Base-by-base conservation (phyloP, 345 rosid species). In the Gossypium rotundifolium region DNA sequence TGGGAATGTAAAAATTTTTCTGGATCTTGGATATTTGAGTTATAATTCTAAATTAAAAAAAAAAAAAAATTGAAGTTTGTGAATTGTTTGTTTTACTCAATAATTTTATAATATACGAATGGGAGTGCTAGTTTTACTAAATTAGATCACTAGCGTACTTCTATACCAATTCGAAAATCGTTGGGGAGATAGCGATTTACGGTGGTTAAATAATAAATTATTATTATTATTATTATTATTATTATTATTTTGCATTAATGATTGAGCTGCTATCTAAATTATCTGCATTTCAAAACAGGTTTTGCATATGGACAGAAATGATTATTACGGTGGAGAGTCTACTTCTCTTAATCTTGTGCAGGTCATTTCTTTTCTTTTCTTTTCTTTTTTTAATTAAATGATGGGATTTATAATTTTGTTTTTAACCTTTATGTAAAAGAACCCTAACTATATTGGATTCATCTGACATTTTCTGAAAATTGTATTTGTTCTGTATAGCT, bases 281-380 rank as follows among this genome's bases (percentile, higher is more conserved):
- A 9, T 22, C 46, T 59, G 79, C 25, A 25, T 54, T 77, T 14
- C 4, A 44, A 45, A 57, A 79, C 82, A 89, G 93, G 95, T 89
- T 11, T 64, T 90, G 83, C 90, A 91, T 67, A 91, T 93, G 94
- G 91, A 93, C 63, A 85, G 88, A 71, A 93, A 91, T 77, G 94
- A 91, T 80, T 93, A 91, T 70, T 91, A 93, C 77, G 93, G 94
- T 64, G 96, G 91, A 72, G 96, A 82, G 68, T 93, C 93, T n/a
- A 75, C 90, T 11, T 93, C 96, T 70, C 89, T 93, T 58, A 91
- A 91, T 84, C 96, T 89, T 71, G 87, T 77, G 23, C 94, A 93
- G 93, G 89, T 93, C 42, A 57, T 11, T 51, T 51, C 55, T 14
- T 73, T 33, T 53, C 40, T 64, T 11, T 51, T 51, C 55, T 14